A percentile compares a stretch with the other conserved stretches of the same genome.
Evolutionary conservation across 2,329 filamentous ascomycete genomes (phyloP).

Genomic region (Pseudonectria foliicola): DNA sequence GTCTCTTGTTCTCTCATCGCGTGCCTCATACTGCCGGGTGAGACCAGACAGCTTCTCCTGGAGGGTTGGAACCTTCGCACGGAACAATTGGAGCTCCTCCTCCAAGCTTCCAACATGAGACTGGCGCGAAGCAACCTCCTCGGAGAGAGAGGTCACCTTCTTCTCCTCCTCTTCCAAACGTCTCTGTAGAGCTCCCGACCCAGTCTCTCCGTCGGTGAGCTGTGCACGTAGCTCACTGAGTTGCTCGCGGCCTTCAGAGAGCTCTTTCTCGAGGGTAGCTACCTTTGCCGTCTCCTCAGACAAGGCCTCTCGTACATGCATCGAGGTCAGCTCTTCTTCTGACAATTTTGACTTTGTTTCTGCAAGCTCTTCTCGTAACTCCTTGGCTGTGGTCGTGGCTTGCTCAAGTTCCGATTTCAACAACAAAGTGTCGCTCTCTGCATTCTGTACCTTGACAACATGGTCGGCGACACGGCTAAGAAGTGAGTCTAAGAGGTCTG

Average conservation of each 20-base stretch:
- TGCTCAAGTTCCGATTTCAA: constrained; percentile 58
- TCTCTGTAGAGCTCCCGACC: constrained; percentile 70
- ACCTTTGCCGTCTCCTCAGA: constrained; percentile 48
- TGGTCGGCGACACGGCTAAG: constrained; percentile 51
- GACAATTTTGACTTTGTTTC: constrained; percentile 45
- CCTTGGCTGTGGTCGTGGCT: constrained; percentile 46
- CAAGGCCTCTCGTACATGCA: constrained; percentile 47
- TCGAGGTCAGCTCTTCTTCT: constrained; percentile 42
- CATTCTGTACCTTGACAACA: constrained; percentile 50
- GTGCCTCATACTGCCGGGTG: constrained; percentile 56
- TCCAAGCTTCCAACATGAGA: constrained; percentile 70
- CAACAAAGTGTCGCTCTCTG: constrained; percentile 53
- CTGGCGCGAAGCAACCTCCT: constrained; percentile 67
- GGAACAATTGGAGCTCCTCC: constrained; percentile 63
- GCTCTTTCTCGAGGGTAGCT: constrained; percentile 46
- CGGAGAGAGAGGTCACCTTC: constrained; percentile 58
- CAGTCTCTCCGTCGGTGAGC: constrained; percentile 76
- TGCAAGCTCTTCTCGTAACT: constrained; percentile 52
- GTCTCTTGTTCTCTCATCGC: constrained; percentile 69
- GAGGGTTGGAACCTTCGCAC: constrained; percentile 53
- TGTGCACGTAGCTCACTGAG: constrained; percentile 61
- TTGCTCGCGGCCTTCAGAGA: constrained; percentile 60
- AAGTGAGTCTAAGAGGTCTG: constrained; percentile 53
- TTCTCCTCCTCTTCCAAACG: constrained; percentile 69
- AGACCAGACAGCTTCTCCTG: constrained; percentile 46